These are phyloP conservation scores for Delphinella strobiligena DNA, from an alignment of 2,329 filamentous ascomycete genomes.

Conservation along the genomic window DNA sequence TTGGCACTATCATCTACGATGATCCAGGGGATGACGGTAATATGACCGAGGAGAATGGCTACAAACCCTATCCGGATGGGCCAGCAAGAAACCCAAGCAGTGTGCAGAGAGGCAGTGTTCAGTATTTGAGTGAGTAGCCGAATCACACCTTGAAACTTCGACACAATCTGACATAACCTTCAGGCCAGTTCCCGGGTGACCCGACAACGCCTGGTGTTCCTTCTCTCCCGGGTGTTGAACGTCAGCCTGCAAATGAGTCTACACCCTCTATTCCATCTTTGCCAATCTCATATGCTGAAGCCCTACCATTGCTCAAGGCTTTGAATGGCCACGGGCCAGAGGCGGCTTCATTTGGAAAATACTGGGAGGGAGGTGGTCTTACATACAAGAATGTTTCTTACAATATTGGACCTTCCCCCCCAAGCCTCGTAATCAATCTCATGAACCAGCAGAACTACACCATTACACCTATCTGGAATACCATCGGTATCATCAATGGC, in stretches of 20 bases:
- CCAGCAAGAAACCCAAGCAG: constrained; percentile 72
- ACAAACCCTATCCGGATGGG: constrained; percentile 68
- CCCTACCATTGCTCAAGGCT: constrained; percentile 74
- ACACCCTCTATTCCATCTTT: constrained; percentile 82
- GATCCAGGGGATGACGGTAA: constrained; percentile 84
- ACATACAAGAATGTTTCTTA: constrained; percentile 73
- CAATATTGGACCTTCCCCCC: constrained; percentile 71
- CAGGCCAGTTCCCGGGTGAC: constrained; percentile 52
- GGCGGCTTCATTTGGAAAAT: constrained; percentile 58
- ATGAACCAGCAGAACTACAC: constrained; percentile 39
- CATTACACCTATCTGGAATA: constrained; percentile 49
- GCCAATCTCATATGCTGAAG: constrained; percentile 80
- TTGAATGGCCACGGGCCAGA: constrained; percentile 80
- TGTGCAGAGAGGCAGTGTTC: constrained; percentile 77
- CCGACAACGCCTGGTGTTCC: constrained; percentile 91
- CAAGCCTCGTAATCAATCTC: constrained; percentile 44
- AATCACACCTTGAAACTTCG: not conserved
- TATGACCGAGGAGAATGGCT: constrained; percentile 61
- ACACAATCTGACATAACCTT: constrained; percentile 1
- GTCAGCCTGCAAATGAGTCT: constrained; percentile 54
- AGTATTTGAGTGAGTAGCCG: constrained; percentile 37
- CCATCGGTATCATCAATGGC: constrained; percentile 85
- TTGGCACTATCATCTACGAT: constrained; percentile 72
- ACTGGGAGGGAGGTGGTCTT: constrained; percentile 63
- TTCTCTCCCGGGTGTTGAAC: constrained; percentile 76